Percentiles rank a stretch among this genome's conserved stretches.
Conservation (phyloP, 306 rosid genomes). For the Cicer judaicum region DNA sequence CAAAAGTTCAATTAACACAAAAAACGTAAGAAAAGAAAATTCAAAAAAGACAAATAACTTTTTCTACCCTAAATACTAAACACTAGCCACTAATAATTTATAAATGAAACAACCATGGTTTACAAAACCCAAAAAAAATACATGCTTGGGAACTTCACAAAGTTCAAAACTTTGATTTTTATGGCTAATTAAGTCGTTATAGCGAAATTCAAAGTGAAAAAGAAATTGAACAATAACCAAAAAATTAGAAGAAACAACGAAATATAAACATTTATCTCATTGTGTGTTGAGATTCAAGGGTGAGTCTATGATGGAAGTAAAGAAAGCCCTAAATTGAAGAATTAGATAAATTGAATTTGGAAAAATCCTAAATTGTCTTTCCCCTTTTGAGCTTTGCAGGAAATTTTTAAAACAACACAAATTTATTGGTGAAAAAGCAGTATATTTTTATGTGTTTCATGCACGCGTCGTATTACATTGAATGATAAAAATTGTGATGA, state of each 20-base stretch:
- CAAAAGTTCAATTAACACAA: neutral
- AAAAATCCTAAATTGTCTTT: too few relatives aligned
- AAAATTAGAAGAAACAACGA: neutral
- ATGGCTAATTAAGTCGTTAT: neutral
- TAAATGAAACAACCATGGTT: neutral
- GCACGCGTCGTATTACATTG: too few relatives aligned
- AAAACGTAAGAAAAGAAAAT: neutral
- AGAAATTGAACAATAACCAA: neutral
- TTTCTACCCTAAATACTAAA: constrained; percentile 24
- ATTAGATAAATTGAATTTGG: too few relatives aligned
- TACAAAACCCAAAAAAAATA: constrained; percentile 4
- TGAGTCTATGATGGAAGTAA: too few relatives aligned
- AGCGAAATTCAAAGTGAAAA: constrained; percentile 21
- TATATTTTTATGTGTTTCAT: too few relatives aligned
- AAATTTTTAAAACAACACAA: too few relatives aligned
- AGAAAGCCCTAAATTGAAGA: too few relatives aligned
- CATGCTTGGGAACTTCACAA: constrained; percentile 25
- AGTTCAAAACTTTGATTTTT: neutral
- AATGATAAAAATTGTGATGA: too few relatives aligned
- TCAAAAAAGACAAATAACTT: neutral
- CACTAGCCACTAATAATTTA: constrained; percentile 42
- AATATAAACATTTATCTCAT: constrained; percentile 47
- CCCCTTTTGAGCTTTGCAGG: too few relatives aligned
- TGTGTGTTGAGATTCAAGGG: too few relatives aligned
- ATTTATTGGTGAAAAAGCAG: too few relatives aligned